A percentile compares a stretch with the other conserved stretches of the same genome.
phyloP scores from a whole-genome alignment of 257 asterid species.

The Echium plantagineum region DNA sequence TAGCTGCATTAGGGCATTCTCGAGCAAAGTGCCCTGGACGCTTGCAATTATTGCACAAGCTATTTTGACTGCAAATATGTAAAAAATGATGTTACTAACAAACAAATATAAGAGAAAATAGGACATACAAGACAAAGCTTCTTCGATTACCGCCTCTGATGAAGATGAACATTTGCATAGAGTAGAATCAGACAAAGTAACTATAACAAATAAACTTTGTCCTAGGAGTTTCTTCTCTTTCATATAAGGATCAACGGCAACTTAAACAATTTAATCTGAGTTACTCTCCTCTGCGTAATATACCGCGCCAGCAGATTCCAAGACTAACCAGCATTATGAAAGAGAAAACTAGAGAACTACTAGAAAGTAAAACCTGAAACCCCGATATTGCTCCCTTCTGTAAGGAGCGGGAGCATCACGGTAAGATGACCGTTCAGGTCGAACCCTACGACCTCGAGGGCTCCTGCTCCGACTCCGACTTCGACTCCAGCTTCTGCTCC shows the following conservation, averaged over 20 bases:
- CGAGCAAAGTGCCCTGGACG: constrained; percentile 24
- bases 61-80: constrained; percentile 8
- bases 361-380: constrained; percentile 15
- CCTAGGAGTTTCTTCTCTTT: not conserved
- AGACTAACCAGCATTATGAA: not conserved
- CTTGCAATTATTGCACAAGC: constrained; percentile 20
- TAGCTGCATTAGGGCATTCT: constrained; percentile 22
- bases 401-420: constrained; percentile 15
- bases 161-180: not conserved
- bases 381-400: constrained; percentile 12
- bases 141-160: not conserved
- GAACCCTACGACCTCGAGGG: constrained; percentile 14
- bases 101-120: not conserved
- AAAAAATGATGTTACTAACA: not conserved
- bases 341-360: not conserved
- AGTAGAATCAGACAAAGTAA: not conserved
- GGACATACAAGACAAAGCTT: not conserved
- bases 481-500: constrained; percentile 19
- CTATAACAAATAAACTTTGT: not conserved
- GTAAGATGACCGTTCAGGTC: constrained; percentile 10
- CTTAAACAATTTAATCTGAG: too few species aligned
- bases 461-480: constrained; percentile 13
- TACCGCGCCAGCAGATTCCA: not conserved
- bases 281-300: not conserved
- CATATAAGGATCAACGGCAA: not conserved